These are phyloP conservation scores for Lumnitzera racemosa DNA, from an alignment of 345 rosid species.

Conservation along the genomic window DNA sequence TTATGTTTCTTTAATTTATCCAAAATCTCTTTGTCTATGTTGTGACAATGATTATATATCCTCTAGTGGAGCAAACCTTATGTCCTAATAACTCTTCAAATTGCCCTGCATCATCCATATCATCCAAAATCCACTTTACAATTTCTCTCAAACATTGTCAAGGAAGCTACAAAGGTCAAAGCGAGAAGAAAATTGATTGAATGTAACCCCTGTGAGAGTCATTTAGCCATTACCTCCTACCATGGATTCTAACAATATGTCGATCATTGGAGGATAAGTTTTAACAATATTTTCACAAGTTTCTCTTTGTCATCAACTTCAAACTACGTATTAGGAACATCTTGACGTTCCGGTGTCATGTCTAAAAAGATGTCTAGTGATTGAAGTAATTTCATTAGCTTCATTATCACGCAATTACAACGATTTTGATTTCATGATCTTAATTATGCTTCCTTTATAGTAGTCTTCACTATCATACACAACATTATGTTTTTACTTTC, in stretches of 20 bases:
- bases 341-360: neutral
- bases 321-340: neutral
- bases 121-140: neutral
- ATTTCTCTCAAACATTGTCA: neutral
- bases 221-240: constrained; percentile 6
- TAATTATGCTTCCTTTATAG: no score
- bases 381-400: no score
- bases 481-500: no score
- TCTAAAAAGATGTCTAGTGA: no score
- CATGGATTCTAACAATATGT: neutral
- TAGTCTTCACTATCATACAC: no score
- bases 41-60: neutral
- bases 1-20: neutral
- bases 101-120: neutral
- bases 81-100: neutral
- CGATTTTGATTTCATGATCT: no score
- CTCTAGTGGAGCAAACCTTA: neutral
- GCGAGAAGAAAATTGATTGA: neutral
- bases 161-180: constrained; percentile 5
- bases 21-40: neutral
- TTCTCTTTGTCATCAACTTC: neutral
- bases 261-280: neutral
- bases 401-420: no score
- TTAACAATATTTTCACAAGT: neutral
- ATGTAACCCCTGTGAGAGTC: neutral